These are phyloP conservation scores for Hypoxylon fuscum DNA, from an alignment of 495 filamentous ascomycete genomes.

Conservation along the genomic window DNA sequence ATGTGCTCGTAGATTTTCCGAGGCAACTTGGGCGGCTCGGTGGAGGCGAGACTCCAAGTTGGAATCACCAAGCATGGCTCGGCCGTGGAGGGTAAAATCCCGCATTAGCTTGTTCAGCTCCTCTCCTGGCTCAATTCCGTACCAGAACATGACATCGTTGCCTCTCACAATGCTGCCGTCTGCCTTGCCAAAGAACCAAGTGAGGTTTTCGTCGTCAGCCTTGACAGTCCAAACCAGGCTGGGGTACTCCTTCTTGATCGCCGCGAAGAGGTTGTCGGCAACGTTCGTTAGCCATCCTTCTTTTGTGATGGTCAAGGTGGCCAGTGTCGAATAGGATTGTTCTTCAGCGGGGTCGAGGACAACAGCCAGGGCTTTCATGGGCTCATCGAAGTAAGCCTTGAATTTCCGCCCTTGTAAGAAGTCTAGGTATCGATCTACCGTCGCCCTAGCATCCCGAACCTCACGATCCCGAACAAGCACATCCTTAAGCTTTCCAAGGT, in stretches of 20 bases:
- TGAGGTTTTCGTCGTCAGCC: slow-evolving; percentile 95
- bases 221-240: slow-evolving; percentile 97
- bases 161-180: slow-evolving; percentile 87
- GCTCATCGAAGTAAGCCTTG: slow-evolving; percentile 94
- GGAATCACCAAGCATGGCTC: slow-evolving; percentile 89
- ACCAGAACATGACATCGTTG: slow-evolving; percentile 96
- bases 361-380: slow-evolving; percentile 96
- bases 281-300: slow-evolving; percentile 95
- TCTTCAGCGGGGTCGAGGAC: slow-evolving; percentile 74
- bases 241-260: slow-evolving; percentile 90
- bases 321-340: slow-evolving; percentile 73
- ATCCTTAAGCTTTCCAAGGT: slow-evolving; percentile 78
- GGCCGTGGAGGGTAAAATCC: slow-evolving; percentile 84
- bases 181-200: slow-evolving; percentile 98
- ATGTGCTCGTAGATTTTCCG: slow-evolving; percentile 52
- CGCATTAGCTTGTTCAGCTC: slow-evolving; percentile 88
- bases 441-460: slow-evolving; percentile 80
- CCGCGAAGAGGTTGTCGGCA: slow-evolving; percentile 95
- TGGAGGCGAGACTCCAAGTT: slow-evolving; percentile 87
- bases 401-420: slow-evolving; percentile 79
- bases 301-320: slow-evolving; percentile 95
- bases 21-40: slow-evolving; percentile 71
- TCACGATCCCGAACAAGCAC: slow-evolving; percentile 87
- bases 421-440: slow-evolving; percentile 87
- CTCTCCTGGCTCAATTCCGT: slow-evolving; percentile 84